Conservation (phyloP, 2,329 filamentous ascomycete genomes). For the Mollisia scopiformis region DNA sequence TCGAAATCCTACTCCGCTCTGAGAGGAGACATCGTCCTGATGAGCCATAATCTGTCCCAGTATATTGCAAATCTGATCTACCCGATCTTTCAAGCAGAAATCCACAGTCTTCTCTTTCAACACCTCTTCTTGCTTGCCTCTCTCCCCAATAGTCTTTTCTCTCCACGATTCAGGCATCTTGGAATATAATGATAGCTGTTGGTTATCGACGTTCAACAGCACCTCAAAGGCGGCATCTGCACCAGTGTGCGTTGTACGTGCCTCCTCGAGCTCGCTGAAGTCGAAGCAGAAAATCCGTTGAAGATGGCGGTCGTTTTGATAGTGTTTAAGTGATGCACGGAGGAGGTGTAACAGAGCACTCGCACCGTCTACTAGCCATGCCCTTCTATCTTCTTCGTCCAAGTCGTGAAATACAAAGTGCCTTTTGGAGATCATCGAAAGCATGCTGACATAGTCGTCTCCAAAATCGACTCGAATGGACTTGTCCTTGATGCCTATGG, state of each 20-base stretch:
- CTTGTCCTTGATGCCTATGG: slow-evolving; percentile 5
- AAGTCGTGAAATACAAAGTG: not conserved
- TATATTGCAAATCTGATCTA: too few species aligned
- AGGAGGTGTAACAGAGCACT: slow-evolving; percentile 32
- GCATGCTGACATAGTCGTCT: not conserved
- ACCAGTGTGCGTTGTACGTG: too few species aligned
- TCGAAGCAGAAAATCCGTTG: not conserved
- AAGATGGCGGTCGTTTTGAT: slow-evolving; percentile 13
- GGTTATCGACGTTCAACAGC: too few species aligned
- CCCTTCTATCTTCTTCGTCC: slow-evolving; percentile 30
- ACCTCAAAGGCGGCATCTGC: too few species aligned
- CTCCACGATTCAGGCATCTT: too few species aligned
- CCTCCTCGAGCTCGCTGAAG: not conserved
- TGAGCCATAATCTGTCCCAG: slow-evolving; percentile 35
- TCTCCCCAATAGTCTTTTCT: too few species aligned
- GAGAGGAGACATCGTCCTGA: slow-evolving; percentile 19
- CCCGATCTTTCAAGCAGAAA: too few species aligned
- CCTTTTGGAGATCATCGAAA: not conserved
- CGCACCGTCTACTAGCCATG: slow-evolving; percentile 36
- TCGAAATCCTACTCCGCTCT: slow-evolving; percentile 6
- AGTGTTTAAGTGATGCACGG: slow-evolving; percentile 23
- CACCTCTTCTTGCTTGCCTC: too few species aligned
- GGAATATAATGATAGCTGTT: too few species aligned
- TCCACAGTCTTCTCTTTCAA: too few species aligned
- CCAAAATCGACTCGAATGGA: not conserved